A percentile compares a stretch with the other conserved stretches of the same genome.
phyloP scores from a whole-genome alignment of 768 basidiomycete species.

The Tricholoma furcatifolium region DNA sequence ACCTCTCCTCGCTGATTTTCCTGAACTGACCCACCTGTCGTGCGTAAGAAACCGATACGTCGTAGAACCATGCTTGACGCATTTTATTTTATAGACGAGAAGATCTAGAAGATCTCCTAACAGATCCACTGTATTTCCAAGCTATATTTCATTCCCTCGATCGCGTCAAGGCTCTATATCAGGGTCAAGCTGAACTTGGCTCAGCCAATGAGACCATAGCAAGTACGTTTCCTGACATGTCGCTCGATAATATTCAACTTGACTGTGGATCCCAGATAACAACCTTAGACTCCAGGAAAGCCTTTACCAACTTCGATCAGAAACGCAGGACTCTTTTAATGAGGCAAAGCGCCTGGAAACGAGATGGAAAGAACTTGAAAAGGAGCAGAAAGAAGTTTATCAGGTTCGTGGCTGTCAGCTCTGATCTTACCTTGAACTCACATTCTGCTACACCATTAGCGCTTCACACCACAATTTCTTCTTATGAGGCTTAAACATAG shows the following conservation, averaged over 20 bases:
- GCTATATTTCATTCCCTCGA: slow-evolving; percentile 81
- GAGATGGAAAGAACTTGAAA: slow-evolving; percentile 84
- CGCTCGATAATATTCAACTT: slow-evolving; percentile 3
- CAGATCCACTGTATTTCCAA: slow-evolving; percentile 82
- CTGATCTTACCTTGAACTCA: background rate
- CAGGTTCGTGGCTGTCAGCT: slow-evolving; percentile 50
- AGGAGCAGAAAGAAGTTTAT: slow-evolving; percentile 86
- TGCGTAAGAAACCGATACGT: slow-evolving; percentile 32
- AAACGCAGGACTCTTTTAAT: slow-evolving; percentile 86
- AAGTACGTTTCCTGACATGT: slow-evolving; percentile 46
- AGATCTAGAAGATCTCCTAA: slow-evolving; percentile 86
- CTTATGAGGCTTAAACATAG: slow-evolving; percentile 86
- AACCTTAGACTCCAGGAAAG: slow-evolving; percentile 76
- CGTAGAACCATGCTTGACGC: slow-evolving; percentile 3
- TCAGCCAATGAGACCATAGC: slow-evolving; percentile 86
- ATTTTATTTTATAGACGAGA: slow-evolving; percentile 55
- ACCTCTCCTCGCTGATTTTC: slow-evolving; percentile 58
- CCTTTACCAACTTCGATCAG: slow-evolving; percentile 71
- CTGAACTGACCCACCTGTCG: slow-evolving; percentile 74
- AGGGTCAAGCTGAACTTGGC: slow-evolving; percentile 75
- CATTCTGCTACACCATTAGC: slow-evolving; percentile 40
- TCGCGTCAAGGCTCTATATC: slow-evolving; percentile 71
- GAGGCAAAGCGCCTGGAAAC: slow-evolving; percentile 80
- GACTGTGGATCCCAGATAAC: slow-evolving; percentile 45
- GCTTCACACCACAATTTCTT: slow-evolving; percentile 84